phyloP scores from a whole-genome alignment of 495 filamentous ascomycete species.

The Xylaria longipes region DNA sequence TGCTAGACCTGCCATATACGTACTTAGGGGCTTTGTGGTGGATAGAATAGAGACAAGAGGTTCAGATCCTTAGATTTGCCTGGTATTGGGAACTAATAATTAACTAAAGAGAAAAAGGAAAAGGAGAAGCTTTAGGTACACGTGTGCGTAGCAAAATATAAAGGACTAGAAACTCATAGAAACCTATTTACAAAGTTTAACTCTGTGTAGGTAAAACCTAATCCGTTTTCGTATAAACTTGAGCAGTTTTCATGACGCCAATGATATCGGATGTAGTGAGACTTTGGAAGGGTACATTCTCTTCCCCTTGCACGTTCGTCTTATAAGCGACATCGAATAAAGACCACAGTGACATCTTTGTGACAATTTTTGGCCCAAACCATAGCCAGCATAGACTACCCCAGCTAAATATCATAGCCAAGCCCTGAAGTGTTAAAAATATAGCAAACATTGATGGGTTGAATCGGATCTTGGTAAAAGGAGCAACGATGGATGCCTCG shows the following conservation, averaged over 20 bases:
- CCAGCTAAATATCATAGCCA: not conserved
- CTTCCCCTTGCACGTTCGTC: not conserved
- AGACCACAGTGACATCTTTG: not conserved
- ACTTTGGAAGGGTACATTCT: not conserved
- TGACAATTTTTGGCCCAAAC: not conserved
- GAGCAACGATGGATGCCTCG: constrained; percentile 19
- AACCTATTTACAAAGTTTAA: too few species aligned
- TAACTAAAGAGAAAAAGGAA: too few species aligned
- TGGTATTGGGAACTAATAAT: too few species aligned
- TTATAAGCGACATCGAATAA: not conserved
- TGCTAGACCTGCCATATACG: too few species aligned
- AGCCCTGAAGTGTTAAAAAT: not conserved
- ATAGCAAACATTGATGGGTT: constrained; percentile 4
- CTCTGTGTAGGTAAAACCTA: too few species aligned
- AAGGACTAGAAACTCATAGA: too few species aligned
- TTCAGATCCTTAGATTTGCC: too few species aligned
- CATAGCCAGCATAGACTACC: not conserved
- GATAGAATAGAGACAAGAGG: too few species aligned
- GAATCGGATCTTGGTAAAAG: constrained; percentile 22
- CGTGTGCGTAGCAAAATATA: too few species aligned
- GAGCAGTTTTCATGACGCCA: not conserved
- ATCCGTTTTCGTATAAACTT: not conserved
- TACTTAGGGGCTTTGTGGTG: too few species aligned
- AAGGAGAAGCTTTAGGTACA: too few species aligned
- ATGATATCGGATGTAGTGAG: not conserved